Evolutionary conservation across 2,329 filamentous ascomycete genomes (phyloP).

Genomic region (Fusarium xyrophilum): DNA sequence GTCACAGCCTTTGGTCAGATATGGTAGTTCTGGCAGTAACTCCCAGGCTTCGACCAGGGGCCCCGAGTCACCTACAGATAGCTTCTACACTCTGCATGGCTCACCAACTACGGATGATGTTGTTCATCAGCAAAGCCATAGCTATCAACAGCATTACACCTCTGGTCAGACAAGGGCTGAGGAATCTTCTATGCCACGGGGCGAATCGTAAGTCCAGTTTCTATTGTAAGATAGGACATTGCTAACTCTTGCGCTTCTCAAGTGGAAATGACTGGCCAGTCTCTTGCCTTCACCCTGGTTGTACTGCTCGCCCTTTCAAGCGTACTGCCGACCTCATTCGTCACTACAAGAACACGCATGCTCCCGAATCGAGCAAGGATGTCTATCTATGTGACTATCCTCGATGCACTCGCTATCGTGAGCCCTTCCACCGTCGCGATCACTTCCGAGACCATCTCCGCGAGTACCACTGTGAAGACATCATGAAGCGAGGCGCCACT

Average conservation of each 20-base stretch:
- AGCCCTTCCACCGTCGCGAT: slow-evolving; percentile 61
- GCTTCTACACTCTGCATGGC: slow-evolving; percentile 29
- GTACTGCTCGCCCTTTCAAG: slow-evolving; percentile 55
- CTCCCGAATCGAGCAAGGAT: slow-evolving; percentile 50
- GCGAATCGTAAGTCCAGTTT: slow-evolving; percentile 24
- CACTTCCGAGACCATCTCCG: slow-evolving; percentile 65
- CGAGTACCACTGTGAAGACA: slow-evolving; percentile 62
- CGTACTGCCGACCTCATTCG: slow-evolving; percentile 62
- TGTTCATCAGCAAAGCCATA: slow-evolving; percentile 14
- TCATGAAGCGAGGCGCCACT: slow-evolving; percentile 54
- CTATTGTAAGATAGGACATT: background rate
- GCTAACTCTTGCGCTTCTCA: slow-evolving; percentile 14
- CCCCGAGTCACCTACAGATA: slow-evolving; percentile 40
- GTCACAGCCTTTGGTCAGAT: slow-evolving; percentile 41
- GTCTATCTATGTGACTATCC: slow-evolving; percentile 60
- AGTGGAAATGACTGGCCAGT: slow-evolving; percentile 46
- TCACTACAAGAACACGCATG: slow-evolving; percentile 59
- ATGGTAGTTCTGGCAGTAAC: slow-evolving; percentile 43
- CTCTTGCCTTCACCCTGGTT: slow-evolving; percentile 51
- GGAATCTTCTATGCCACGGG: slow-evolving; percentile 8
- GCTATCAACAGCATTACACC: slow-evolving; percentile 20
- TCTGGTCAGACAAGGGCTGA: background rate
- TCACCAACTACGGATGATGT: slow-evolving; percentile 14
- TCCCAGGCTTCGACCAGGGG: slow-evolving; percentile 37
- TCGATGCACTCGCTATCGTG: slow-evolving; percentile 52